Percentiles rank a stretch among this genome's conserved stretches.
phyloP scores from a whole-genome alignment of 2,329 filamentous ascomycete species.

The Colletotrichum tropicale region DNA sequence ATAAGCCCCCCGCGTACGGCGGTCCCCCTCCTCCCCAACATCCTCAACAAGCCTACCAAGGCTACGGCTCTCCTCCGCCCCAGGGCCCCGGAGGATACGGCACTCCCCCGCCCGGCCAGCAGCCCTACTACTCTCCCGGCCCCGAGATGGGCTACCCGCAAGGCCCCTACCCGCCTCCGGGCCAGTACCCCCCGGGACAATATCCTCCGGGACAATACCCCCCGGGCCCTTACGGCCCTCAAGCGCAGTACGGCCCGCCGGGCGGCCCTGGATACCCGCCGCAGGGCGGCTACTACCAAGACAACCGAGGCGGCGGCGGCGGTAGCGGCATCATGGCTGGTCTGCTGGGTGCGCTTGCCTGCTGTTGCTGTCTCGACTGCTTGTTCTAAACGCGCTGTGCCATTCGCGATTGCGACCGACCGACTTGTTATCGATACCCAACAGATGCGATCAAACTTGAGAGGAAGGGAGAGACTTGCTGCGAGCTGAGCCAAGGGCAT shows the following conservation, averaged over 20 bases:
- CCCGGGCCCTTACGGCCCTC: constrained; percentile 23
- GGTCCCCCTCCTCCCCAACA: constrained; percentile 36
- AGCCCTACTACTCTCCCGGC: constrained; percentile 39
- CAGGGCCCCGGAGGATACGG: constrained; percentile 38
- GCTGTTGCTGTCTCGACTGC: constrained; percentile 63
- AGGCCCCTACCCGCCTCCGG: constrained; percentile 29
- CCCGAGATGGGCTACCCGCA: constrained; percentile 49
- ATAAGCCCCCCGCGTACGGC: constrained; percentile 55
- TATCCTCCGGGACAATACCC: constrained; percentile 29
- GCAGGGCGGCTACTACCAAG: constrained; percentile 30
- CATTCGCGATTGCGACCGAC: constrained; percentile 3
- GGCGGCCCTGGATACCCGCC: constrained; percentile 30
- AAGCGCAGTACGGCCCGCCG: constrained; percentile 19
- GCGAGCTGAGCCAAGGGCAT: not conserved
- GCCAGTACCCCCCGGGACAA: constrained; percentile 39
- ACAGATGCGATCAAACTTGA: not conserved
- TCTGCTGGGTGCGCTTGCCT: constrained; percentile 55
- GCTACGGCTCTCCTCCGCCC: constrained; percentile 39
- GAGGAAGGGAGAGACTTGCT: not conserved
- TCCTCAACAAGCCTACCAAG: constrained; percentile 49
- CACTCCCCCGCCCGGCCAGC: constrained; percentile 33
- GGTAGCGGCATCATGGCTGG: constrained; percentile 45
- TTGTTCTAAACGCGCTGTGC: constrained; percentile 50
- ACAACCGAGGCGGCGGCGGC: constrained; percentile 32
- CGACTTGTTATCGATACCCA: constrained; percentile 3